phyloP scores from a whole-genome alignment of 1,284 basidiomycete species.

The Rhodofomes roseus region DNA sequence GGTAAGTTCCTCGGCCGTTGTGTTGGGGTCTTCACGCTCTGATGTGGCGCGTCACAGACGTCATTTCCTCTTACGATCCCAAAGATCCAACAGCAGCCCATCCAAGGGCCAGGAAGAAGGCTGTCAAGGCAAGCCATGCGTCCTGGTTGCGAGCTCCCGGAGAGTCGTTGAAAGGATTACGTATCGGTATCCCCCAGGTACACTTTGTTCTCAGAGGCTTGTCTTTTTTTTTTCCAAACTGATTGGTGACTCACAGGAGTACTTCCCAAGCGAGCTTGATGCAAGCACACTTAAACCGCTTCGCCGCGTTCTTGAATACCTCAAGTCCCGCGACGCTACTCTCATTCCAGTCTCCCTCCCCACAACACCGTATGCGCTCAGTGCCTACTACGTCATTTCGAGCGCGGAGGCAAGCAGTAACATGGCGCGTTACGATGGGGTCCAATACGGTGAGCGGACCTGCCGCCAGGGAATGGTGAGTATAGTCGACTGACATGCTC shows the following conservation, averaged over 20 bases:
- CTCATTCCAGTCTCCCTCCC: slow-evolving; percentile 79
- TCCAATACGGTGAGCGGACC: slow-evolving; percentile 55
- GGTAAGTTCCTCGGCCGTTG: slow-evolving; percentile 50
- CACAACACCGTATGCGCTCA: slow-evolving; percentile 74
- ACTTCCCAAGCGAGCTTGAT: slow-evolving; percentile 75
- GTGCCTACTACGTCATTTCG: slow-evolving; percentile 94
- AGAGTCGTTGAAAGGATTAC: slow-evolving; percentile 38
- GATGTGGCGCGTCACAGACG: slow-evolving; percentile 38
- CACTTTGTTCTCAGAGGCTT: too few species aligned
- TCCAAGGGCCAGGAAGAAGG: slow-evolving; percentile 35
- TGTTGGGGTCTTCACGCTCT: background rate
- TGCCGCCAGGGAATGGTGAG: background rate
- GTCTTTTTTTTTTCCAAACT: too few species aligned
- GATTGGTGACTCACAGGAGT: slow-evolving; percentile 50
- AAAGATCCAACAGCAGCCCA: slow-evolving; percentile 78
- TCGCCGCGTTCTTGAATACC: slow-evolving; percentile 42
- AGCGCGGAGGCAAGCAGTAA: slow-evolving; percentile 95
- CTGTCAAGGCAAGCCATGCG: slow-evolving; percentile 16
- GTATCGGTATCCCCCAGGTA: slow-evolving; percentile 56
- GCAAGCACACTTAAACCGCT: slow-evolving; percentile 44
- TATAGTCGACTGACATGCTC: background rate
- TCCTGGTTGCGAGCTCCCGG: slow-evolving; percentile 14
- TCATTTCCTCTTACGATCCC: slow-evolving; percentile 62
- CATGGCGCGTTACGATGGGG: slow-evolving; percentile 87
- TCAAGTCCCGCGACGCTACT: slow-evolving; percentile 63